Evolutionary conservation across 2,329 filamentous ascomycete genomes (phyloP), one percentile per base, ranked within the genome.

Genomic region (Corynespora cassiicola): DNA sequence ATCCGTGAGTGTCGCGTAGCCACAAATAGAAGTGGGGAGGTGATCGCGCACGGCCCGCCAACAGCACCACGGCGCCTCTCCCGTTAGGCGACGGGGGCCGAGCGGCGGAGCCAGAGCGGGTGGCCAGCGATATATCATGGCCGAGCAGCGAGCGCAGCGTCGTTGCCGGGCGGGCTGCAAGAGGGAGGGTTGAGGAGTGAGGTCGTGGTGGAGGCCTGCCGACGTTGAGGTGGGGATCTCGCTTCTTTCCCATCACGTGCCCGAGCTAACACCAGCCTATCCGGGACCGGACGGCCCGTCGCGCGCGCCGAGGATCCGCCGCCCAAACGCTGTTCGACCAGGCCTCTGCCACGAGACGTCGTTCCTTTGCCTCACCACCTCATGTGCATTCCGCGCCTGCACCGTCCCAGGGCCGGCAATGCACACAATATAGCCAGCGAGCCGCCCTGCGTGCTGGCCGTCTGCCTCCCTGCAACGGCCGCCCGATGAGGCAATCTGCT

Each of bases 1-100:
- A 69, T 69, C 63, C 61, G 56, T 65, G 62, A 58, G 32, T 42
- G 56, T 65, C 63, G 65, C 65, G 63, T 67, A 66, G 58, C 65
- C 61, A 52, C 60, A 63, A 65, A 61, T 65, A 65, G 58, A 59
- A 64, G 56, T 56, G 55, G 55, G 56, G 52, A 65, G 56, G 45
- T 50, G 50, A 53, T 60, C 38, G 55, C 39, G 64, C 63, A 65
- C 63, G 63, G 59, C 54, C 60, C 57, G 40, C 43, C 34, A 36
- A 39, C 41, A 54, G 37, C 48, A 50, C 39, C 46, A 48, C 53
- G 50, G 51, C 52, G 56, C 56, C 50, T 52, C 48, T 43, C 38
- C 39, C 29, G 42, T 27, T 31, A 42, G 37, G 36, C 16, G 47
- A 30, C n/a, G 42, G 27, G 44, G 34, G 40, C 30, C 19, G 39